Evolutionary conservation across 129 eudicot genomes (phyloP), one percentile per base, ranked within the genome.

Genomic region (Gnaphalium uliginosum): DNA sequence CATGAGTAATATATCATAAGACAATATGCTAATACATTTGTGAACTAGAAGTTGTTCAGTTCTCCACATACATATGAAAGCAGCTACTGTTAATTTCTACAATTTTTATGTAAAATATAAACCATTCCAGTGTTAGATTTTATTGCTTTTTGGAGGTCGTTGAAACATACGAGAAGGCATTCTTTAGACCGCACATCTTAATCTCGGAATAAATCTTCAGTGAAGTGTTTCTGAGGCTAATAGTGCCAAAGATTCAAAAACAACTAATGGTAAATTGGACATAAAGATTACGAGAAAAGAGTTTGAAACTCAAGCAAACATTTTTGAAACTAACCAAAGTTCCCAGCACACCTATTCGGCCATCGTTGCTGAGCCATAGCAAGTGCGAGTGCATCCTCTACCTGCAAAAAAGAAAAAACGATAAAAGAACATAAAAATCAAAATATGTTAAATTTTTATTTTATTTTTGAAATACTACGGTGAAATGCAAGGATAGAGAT

Each of bases 341-440:
- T 66, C 48, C 78, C 51, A 63, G 76, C 76, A 39, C 72, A 83
- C 83, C 89, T 74, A 78, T 46, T 83, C 29, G 82, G 86, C 76
- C 88, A 83, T 72, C 96, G 83, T 65, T 83, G 77, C 51, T 77
- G 95, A 80, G 92, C 98, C 96, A 88, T 76, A 69, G 92, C 86
- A 68, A 92, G 58, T 26, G 89, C 88, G 68, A 92, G 21, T 29
- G 96, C 96, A 74, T 88, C 91, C 83, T 89, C 98, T 69, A 92
- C 91, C 98, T 92, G 73, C 72, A 11, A 24, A 50, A 35, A 60
- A 50, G 43, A 54, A 30, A 75, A 54, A 39, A 69, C 39, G 62
- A 60, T 50, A 6, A 43, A 37, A 43, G 54, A 76, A 19, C 33
- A 63, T 64, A 33, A 3, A 15, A 21, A 59, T 59, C 32, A 22